Evolutionary conservation across 768 basidiomycete genomes (phyloP), one percentile per base, ranked within the genome.

Genomic region (Psilocybe subaeruginosa): DNA sequence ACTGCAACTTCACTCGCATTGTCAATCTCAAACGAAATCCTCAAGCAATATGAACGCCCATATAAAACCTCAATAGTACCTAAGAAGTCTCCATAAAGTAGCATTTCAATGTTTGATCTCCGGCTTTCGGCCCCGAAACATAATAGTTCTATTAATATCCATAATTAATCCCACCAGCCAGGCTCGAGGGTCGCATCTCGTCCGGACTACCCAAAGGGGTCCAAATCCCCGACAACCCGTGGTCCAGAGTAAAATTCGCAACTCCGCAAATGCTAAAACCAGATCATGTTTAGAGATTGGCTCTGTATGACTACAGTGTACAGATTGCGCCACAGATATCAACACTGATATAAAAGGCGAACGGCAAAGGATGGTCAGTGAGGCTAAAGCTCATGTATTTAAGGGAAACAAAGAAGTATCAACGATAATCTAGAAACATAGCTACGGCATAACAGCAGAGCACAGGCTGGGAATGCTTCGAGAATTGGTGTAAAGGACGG

Each of bases 151-250:
- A 29, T 51, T 51, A 23, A 16, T 33, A n/a, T 51, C 27, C 7
- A 51, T 51, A 14, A 29, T 51, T 29, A 12, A 51, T 56, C 55
- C 55, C 55, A 27, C 27, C 43, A 56, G 55, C 55, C 55, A 56
- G 55, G 55, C 41, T 27, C 55, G 17, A 45, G 55, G 55, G 41
- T 56, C 41, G 45, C 17, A 46, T 30, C 39, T 51, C 50, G 17
- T 43, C 8, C 14, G 39, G 31, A 31, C 39, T 30, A 46, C 41
- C 41, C 14, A 43, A 43, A 43, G 4, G n/a, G n/a, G 41, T n/a
- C 41, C 41, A 43, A 43, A 11, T 43, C n/a, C 41, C 41, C 41
- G 41, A 43, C 23, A 12, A 43, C 5, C 41, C 41, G 41, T 43
- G 41, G 41, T n/a, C 14, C 41, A 56, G 14, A 45, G 14, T 54